Conservation (phyloP, 2,329 filamentous ascomycete species). For the Aureobasidium namibiae region DNA sequence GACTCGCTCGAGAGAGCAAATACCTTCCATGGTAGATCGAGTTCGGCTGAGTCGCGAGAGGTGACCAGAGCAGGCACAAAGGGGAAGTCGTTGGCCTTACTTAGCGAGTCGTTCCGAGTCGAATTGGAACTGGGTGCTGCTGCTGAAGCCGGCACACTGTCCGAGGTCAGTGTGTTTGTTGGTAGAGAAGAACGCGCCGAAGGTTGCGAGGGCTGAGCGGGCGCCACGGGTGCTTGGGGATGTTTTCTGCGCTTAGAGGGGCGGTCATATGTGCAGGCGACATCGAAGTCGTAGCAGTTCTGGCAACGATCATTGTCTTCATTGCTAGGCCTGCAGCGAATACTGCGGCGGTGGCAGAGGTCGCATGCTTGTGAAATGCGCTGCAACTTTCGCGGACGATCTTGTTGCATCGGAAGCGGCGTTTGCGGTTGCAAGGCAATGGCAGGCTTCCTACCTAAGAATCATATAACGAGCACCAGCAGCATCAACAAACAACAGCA, state of each 20-base stretch:
- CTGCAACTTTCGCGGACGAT: constrained; percentile 28
- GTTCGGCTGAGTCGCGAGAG: constrained; percentile 17
- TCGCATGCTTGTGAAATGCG: constrained; percentile 34
- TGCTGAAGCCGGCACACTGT: neutral
- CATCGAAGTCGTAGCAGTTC: constrained; percentile 43
- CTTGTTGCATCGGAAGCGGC: constrained; percentile 16
- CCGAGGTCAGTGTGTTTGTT: neutral
- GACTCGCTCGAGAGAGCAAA: constrained; percentile 33
- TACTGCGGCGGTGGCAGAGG: constrained; percentile 43
- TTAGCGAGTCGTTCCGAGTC: neutral
- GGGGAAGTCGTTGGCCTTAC: constrained; percentile 7
- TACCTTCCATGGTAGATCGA: constrained; percentile 31
- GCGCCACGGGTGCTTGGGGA: constrained; percentile 2
- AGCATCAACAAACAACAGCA: neutral
- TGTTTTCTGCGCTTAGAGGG: constrained; percentile 31
- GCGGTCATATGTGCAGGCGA: constrained; percentile 41
- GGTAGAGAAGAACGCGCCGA: neutral
- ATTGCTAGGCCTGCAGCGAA: constrained; percentile 34
- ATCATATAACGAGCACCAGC: neutral
- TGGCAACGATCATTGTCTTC: constrained; percentile 35
- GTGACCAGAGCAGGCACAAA: neutral
- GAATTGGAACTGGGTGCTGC: neutral
- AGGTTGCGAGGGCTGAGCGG: neutral
- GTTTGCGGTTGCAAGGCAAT: neutral
- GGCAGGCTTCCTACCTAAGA: too few relatives aligned